Percentiles rank a stretch among this genome's conserved stretches.
phyloP scores from a whole-genome alignment of 495 filamentous ascomycete species.

The Endocarpon pusillum region DNA sequence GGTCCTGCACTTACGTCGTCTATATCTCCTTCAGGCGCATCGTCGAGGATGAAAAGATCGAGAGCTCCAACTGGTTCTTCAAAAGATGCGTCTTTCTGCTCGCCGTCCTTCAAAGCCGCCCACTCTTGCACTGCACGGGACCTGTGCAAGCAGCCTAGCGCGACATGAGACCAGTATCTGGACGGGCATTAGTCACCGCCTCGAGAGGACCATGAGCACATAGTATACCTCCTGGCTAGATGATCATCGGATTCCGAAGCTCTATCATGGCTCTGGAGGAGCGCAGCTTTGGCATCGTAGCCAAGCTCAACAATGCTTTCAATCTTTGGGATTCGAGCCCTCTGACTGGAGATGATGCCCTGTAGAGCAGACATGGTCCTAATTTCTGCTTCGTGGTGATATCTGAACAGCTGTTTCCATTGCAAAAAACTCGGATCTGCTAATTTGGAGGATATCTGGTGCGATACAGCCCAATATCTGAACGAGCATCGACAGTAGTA shows the following conservation, averaged over 20 bases:
- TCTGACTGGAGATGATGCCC: constrained; percentile 49
- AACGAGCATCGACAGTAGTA: constrained; percentile 50
- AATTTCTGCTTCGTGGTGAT: constrained; percentile 38
- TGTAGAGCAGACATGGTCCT: constrained; percentile 41
- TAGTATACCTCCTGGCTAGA: constrained; percentile 54
- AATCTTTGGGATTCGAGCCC: constrained; percentile 49
- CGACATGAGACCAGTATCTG: constrained; percentile 58
- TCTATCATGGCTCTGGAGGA: constrained; percentile 45
- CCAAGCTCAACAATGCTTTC: constrained; percentile 52
- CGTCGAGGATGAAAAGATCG: constrained; percentile 70
- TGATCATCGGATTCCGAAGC: constrained; percentile 51
- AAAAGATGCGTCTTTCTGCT: constrained; percentile 35
- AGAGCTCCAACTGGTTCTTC: constrained; percentile 66
- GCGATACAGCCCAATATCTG: constrained; percentile 53
- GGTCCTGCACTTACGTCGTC: constrained; percentile 52
- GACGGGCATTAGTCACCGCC: constrained; percentile 1
- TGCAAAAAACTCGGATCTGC: constrained; percentile 35
- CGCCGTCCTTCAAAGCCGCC: constrained; percentile 32
- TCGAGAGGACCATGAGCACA: constrained; percentile 3
- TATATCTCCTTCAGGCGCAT: constrained; percentile 49
- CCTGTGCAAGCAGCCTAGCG: constrained; percentile 67
- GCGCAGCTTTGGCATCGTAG: constrained; percentile 76
- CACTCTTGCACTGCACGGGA: constrained; percentile 61
- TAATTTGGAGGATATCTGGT: constrained; percentile 42
- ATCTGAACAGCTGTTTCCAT: constrained; percentile 61